Base-by-base conservation (phyloP, 2,329 filamentous ascomycete species). In the Raffaelea albimanens region DNA sequence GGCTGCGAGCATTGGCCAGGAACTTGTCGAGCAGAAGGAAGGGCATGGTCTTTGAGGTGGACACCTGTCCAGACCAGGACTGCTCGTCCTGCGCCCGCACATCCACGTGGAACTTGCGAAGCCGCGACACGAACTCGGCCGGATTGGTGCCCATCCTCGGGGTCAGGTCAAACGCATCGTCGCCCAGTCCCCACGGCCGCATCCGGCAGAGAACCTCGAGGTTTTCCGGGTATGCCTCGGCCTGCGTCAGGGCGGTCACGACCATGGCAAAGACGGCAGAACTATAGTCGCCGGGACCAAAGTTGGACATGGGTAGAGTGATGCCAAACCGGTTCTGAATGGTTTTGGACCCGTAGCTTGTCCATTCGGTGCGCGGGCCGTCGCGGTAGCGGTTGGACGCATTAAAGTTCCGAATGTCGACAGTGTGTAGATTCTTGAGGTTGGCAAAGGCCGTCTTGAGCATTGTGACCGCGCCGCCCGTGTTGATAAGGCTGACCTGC, bases 341-440 rank as follows among this genome's bases (percentile, higher is more conserved):
- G 0, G 69, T 72, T 0, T 57, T 57, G 18, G 64, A 60, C 2
- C 78, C 77, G 53, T 80, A 82, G 57, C 77, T 78, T 8, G 59
- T 63, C 80, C 80, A 83, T 1, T 55, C 47, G 0, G 53, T 56
- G 13, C 50, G 18, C 1, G 29, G 42, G 2, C 65, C 65, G 43
- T 84, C 80, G 3, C 80, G 72, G 13, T 56, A 57, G 4, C 79
- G 73, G 10, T 59, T 67, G 0, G 4, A 20, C 0, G 73, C 73
- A 56, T 73, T 65, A 60, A 76, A 82, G 56, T 84, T 77, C 18
- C 81, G 72, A 21, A 85, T 63, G 21, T 77, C 74, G 14, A 85
- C 59, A 0, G 70, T 75, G 25, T 73, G 62, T 5, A 84, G 69
- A 46, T 76, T 76, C 0, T 60, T 57, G 4, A 85, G 65, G 31